These are phyloP conservation scores for Daldinia decipiens DNA, from an alignment of 495 filamentous ascomycete species.

Conservation along the genomic window DNA sequence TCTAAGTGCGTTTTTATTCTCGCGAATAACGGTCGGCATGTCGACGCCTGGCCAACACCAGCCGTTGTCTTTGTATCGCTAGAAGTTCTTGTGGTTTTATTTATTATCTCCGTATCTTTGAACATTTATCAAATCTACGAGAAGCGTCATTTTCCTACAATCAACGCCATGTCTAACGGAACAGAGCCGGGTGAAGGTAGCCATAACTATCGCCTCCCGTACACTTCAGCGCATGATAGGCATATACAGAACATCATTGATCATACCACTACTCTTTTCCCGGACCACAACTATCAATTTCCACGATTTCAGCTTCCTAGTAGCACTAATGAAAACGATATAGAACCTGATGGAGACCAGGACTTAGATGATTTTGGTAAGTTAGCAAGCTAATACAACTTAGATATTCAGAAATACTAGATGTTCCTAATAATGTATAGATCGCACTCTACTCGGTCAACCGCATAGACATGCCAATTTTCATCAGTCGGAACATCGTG, in stretches of 20 bases:
- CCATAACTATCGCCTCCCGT: constrained; percentile 30
- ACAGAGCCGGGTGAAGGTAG: constrained; percentile 15
- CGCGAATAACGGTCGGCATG: not conserved
- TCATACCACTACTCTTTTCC: constrained; percentile 41
- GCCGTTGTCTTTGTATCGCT: not conserved
- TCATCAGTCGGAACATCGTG: constrained; percentile 9
- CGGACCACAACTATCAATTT: constrained; percentile 22
- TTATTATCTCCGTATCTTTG: not conserved
- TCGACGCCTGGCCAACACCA: not conserved
- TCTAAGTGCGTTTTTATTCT: not conserved
- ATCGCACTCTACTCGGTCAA: constrained; percentile 34
- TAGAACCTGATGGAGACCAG: constrained; percentile 11
- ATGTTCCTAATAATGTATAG: constrained; percentile 19
- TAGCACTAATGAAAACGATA: not conserved
- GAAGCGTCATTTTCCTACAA: not conserved
- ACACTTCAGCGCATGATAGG: constrained; percentile 28
- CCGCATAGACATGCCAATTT: not conserved
- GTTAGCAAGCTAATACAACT: constrained; percentile 7
- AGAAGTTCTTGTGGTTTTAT: not conserved
- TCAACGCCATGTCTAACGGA: constrained; percentile 24
- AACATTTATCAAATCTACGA: not conserved
- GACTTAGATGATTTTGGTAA: constrained; percentile 52
- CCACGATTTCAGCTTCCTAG: constrained; percentile 1
- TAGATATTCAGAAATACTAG: not conserved
- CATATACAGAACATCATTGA: constrained; percentile 47